Percentiles rank a stretch among this genome's conserved stretches.
These are phyloP conservation scores for Akanthomyces dipterigenus DNA, from an alignment of 2,329 filamentous ascomycete species.

Conservation along the genomic window DNA sequence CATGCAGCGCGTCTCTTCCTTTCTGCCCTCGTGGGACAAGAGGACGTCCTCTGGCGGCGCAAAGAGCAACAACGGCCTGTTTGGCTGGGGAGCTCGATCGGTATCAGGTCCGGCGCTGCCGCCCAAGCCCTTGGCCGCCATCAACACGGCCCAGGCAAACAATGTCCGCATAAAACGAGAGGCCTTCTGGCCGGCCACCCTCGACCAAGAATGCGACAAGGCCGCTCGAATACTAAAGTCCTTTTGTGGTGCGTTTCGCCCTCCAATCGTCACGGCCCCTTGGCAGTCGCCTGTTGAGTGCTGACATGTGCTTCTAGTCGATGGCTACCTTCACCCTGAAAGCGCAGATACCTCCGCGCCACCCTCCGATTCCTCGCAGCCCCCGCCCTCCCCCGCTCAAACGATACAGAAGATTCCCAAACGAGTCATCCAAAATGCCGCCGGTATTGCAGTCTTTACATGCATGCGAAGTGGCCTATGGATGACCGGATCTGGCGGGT, in stretches of 20 bases:
- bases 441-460: slow-evolving; percentile 88
- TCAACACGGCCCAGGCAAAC: slow-evolving; percentile 30
- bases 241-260: slow-evolving; percentile 67
- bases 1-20: slow-evolving; percentile 39
- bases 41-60: slow-evolving; percentile 28
- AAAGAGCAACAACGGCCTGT: slow-evolving; percentile 27
- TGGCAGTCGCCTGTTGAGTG: slow-evolving; percentile 9
- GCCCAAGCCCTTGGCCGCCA: slow-evolving; percentile 22
- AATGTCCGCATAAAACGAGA: slow-evolving; percentile 40
- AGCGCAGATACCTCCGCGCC: slow-evolving; percentile 26
- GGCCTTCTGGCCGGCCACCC: slow-evolving; percentile 76
- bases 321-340: slow-evolving; percentile 48
- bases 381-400: slow-evolving; percentile 44
- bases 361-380: slow-evolving; percentile 21
- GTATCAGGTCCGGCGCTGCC: slow-evolving; percentile 20
- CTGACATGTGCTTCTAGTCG: slow-evolving; percentile 32
- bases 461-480: slow-evolving; percentile 92
- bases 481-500: slow-evolving; percentile 85
- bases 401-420: slow-evolving; percentile 76
- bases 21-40: slow-evolving; percentile 40
- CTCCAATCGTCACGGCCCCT: not conserved
- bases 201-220: slow-evolving; percentile 89
- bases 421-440: slow-evolving; percentile 79
- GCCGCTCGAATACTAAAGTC: slow-evolving; percentile 82
- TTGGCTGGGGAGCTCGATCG: slow-evolving; percentile 45